Base-by-base conservation (phyloP, 2,329 filamentous ascomycete genomes). In the Exophiala oligosperma region DNA sequence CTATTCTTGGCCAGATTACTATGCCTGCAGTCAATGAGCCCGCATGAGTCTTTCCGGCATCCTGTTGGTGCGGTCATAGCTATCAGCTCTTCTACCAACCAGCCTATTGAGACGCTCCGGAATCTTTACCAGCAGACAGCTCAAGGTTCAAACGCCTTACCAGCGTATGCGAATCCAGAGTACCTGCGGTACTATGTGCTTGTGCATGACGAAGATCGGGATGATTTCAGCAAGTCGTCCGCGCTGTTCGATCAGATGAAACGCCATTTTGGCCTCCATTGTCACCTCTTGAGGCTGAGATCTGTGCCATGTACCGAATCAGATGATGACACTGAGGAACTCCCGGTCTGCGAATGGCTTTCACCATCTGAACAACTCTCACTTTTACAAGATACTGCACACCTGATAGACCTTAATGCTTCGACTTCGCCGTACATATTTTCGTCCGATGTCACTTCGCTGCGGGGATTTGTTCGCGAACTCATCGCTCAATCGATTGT, bases 221-320 rank as follows among this genome's bases (percentile, higher is more conserved):
- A 96, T 69, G 92, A 99, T 71, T 96, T 97, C 61, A 85, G 85
- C 38, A 89, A 92, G 74, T 96, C 92, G 11, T 93, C 93, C 73
- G 84, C 86, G 17, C 79, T 97, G 28, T 99, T 96, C 73, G 94
- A 99, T 67, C 91, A 97, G 73, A 99, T 99, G 95, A 99, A 97
- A 75, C 86, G 94, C n/a, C 91, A 97, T 74, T 91, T 99, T 64
- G 94, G 94, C 1, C 79, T 97, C 49, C 92, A 99, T 74, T 99
- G 94, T 71, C 94, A 99, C 74, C 80, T 99, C 9, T 79, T 99
- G 35, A 82, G 95, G 63, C 78, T 99, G 51, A 84, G 93, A 66
- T 95, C 91, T 68, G 89, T 86, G 38, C 89, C 92, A 70, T 93
- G 91, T 72, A 87, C 91, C 37, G 86, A 92, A 62, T 92, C 91